Evolutionary conservation across 768 basidiomycete genomes (phyloP).

Genomic region (Wakefieldia striispora): DNA sequence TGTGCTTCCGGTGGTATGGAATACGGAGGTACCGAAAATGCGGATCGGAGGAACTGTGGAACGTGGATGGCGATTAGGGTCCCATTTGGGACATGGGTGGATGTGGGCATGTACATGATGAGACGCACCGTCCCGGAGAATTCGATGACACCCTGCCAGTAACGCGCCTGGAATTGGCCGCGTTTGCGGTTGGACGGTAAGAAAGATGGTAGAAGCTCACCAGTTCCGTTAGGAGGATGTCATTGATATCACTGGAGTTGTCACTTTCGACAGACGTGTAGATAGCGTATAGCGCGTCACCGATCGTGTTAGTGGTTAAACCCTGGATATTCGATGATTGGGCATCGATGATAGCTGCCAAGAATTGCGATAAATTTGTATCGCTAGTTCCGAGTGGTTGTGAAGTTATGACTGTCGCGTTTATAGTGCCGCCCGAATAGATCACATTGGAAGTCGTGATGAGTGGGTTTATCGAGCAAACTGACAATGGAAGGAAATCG

Average conservation of each 20-base stretch:
- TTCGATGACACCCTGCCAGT: conserved; percentile 17
- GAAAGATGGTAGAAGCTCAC: not conserved
- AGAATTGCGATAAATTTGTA: conserved; percentile 8
- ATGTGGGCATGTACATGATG: too few species aligned
- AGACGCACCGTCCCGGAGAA: too few species aligned
- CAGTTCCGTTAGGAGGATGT: conserved; percentile 4
- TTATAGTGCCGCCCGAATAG: conserved; percentile 5
- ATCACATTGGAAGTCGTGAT: conserved; percentile 11
- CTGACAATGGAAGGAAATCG: conserved; percentile 7
- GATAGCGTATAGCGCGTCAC: too few species aligned
- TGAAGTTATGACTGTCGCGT: conserved; percentile 1
- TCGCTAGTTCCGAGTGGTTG: conserved; percentile 1
- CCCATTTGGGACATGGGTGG: too few species aligned
- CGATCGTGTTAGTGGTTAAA: too few species aligned
- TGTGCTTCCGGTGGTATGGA: not conserved
- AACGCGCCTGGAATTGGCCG: conserved; percentile 3
- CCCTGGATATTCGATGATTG: not conserved
- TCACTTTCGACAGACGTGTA: too few species aligned
- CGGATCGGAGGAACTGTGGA: conserved; percentile 6
- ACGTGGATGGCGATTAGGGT: too few species aligned
- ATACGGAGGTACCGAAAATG: conserved; percentile 3
- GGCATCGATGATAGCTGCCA: conserved; percentile 13
- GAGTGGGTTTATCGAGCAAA: conserved; percentile 13
- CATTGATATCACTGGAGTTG: too few species aligned
- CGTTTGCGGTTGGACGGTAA: too few species aligned